These are phyloP conservation scores for Cystobasidium tubakii DNA, from an alignment of 768 basidiomycete genomes.

Conservation along the genomic window DNA sequence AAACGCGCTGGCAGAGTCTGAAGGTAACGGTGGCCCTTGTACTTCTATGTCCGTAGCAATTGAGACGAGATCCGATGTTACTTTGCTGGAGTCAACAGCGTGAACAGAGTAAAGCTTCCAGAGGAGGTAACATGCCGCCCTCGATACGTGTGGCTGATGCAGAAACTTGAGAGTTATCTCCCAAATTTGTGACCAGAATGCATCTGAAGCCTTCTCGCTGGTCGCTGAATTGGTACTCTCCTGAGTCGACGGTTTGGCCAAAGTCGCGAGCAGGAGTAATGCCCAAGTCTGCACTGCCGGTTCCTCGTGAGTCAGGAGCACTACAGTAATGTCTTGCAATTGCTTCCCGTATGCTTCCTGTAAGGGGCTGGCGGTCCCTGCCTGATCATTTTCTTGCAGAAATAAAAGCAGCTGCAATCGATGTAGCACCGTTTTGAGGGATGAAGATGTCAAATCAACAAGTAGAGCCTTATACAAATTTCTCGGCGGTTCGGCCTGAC, in stretches of 20 bases:
- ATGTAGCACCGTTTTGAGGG: not conserved
- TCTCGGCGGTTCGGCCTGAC: not conserved
- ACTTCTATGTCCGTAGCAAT: constrained; percentile 77
- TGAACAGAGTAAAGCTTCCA: constrained; percentile 56
- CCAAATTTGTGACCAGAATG: constrained; percentile 79
- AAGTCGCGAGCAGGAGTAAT: constrained; percentile 51
- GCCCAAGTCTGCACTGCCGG: constrained; percentile 70
- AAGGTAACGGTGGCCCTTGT: constrained; percentile 80
- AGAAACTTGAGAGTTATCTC: constrained; percentile 45
- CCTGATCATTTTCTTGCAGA: not conserved
- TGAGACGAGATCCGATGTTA: constrained; percentile 68
- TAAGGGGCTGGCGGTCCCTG: constrained; percentile 33
- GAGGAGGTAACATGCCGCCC: constrained; percentile 69
- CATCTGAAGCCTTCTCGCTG: not conserved
- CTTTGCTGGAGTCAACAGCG: constrained; percentile 55
- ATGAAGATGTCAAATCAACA: not conserved
- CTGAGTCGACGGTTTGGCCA: constrained; percentile 15
- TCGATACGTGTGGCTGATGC: constrained; percentile 54
- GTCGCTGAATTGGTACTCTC: constrained; percentile 20
- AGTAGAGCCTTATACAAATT: not conserved
- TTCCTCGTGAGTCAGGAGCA: constrained; percentile 64
- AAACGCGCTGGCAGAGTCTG: constrained; percentile 83
- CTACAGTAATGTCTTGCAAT: constrained; percentile 53
- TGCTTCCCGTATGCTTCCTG: no score
- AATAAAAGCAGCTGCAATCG: not conserved